phyloP scores from a whole-genome alignment of 495 filamentous ascomycete species.

The Tuber microsphaerosporum region DNA sequence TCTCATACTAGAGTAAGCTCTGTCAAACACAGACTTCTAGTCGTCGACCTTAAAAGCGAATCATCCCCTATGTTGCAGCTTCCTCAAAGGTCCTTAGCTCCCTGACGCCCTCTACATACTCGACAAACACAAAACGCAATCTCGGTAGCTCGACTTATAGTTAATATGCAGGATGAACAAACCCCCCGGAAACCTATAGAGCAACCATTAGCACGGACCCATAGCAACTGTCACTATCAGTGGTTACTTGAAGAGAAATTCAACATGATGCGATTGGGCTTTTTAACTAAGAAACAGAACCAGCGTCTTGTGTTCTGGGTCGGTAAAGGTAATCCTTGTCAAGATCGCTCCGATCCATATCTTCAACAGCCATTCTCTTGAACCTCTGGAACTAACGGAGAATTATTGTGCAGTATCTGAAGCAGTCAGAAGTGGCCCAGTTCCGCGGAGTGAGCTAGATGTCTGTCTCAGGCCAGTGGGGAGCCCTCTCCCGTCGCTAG shows the following conservation, averaged over 20 bases:
- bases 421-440: neutral
- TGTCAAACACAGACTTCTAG: neutral
- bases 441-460: neutral
- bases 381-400: neutral
- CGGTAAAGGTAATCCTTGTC: neutral
- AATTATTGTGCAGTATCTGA: neutral
- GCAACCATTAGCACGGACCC: neutral
- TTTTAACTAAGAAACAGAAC: neutral
- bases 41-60: neutral
- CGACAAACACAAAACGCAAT: neutral
- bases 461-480: neutral
- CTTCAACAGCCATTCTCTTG: neutral
- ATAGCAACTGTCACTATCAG: neutral
- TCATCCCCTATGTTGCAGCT: neutral
- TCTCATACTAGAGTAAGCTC: neutral
- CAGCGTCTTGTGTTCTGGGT: neutral
- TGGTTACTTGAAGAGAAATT: neutral
- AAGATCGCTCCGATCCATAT: neutral
- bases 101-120: neutral
- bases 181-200: neutral
- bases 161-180: slow-evolving; percentile 3
- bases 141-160: neutral
- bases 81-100: neutral
- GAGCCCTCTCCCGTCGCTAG: neutral
- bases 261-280: neutral